Conservation (phyloP, 306 rosid genomes). For the Malus asiatica region DNA sequence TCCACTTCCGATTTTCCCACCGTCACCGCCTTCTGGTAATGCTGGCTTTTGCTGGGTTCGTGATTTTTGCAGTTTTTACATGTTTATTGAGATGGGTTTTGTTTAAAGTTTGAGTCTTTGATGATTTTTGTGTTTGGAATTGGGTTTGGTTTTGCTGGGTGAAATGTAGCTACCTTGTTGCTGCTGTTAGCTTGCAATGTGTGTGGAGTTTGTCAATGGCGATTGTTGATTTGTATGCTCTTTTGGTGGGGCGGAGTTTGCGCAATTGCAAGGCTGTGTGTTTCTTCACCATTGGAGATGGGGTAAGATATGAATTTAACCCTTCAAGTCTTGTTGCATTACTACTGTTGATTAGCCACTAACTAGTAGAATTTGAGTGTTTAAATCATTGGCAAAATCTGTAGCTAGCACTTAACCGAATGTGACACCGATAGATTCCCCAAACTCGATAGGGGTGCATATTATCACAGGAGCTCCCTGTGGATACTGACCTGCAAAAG, state of each 20-base stretch:
- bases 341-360: not conserved
- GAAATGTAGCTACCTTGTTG: slow-evolving; percentile 30
- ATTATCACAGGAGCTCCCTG: not conserved
- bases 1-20: slow-evolving; percentile 31
- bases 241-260: slow-evolving; percentile 30
- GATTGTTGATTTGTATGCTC: slow-evolving; percentile 34
- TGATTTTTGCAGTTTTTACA: not conserved
- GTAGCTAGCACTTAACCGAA: not conserved
- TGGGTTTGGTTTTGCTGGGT: not conserved
- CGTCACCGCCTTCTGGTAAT: slow-evolving; percentile 34
- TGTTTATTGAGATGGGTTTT: not conserved
- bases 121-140: not conserved
- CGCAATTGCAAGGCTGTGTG: slow-evolving; percentile 18
- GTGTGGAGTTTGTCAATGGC: slow-evolving; percentile 39
- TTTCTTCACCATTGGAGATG: slow-evolving; percentile 34
- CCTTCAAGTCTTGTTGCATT: not conserved
- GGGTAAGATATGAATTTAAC: slow-evolving; percentile 20
- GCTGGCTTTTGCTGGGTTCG: not conserved
- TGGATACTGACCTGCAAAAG: not conserved
- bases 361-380: not conserved
- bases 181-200: slow-evolving; percentile 42
- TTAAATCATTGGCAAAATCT: not conserved
- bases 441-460: not conserved
- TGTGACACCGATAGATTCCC: not conserved
- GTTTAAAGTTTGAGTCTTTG: not conserved